Evolutionary conservation across 176 grass and related monocot genomes (phyloP), one percentile per base, ranked within the genome.

Genomic region (Musa troglodytarum): DNA sequence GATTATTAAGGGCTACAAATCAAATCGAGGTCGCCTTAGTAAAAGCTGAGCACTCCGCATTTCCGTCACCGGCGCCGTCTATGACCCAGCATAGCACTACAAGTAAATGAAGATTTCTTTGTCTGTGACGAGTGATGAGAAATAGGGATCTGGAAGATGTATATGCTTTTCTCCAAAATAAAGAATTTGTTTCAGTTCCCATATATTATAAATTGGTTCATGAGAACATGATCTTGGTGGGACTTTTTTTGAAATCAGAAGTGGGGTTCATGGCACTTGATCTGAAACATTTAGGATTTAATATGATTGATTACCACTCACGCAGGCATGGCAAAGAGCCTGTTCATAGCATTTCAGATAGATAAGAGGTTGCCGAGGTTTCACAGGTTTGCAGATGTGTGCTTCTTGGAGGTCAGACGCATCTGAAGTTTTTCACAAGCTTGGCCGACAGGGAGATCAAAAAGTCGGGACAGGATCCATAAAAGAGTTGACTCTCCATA

Each of bases 1-100:
- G 81, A 73, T 91, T 84, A 90, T 98, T 76, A 89, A 86, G 68
- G 50, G 11, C 11, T 72, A 11, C 69, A 73, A 56, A 76, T 88
- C 75, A 55, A 78, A 52, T 65, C 21, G 49, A 51, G 68, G n/a
- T 50, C 68, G 43, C 17, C 34, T 70, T 10, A 21, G 25, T 16
- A 50, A 19, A 70, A 10, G 34, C 20, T 70, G 15, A 19, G 22
- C 14, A 29, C 9, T 34, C 19, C 8, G 13, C 43, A 43, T 43
- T 43, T 43, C 34, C 34, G 0, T 43, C n/a, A 5, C 21, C 19
- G 8, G 11, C 5, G 43, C 21, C 8, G 43, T 13, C 14, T 5
- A 4, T 10, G n/a, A 9, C 13, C 43, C 29, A 69, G 29, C 8
- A 51, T 9, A 51, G 68, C 49, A 43, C n/a, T n/a, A n/a, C 34